Evolutionary conservation across 2,329 filamentous ascomycete species (phyloP).

Genomic region (Xylariomycetidae sp.): DNA sequence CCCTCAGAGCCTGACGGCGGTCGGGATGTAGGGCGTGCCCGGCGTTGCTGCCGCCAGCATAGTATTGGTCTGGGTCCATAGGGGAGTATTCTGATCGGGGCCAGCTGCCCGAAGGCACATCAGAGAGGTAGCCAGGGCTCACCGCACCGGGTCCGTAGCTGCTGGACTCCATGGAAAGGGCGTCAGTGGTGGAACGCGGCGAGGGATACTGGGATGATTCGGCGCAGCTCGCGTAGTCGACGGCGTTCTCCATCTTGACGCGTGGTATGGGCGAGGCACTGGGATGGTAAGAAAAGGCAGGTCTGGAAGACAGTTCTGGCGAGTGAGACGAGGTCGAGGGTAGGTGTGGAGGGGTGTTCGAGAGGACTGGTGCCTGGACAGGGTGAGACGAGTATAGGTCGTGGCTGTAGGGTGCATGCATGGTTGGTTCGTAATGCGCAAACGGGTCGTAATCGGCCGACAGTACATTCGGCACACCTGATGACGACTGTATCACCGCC

Average conservation of each 20-base stretch:
- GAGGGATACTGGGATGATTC: constrained; percentile 36
- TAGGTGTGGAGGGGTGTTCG: constrained; percentile 20
- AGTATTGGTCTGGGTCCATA: constrained; percentile 28
- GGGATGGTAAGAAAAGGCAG: constrained; percentile 27
- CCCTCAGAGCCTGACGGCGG: constrained; percentile 21
- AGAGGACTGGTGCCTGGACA: constrained; percentile 24
- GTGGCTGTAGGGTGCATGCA: constrained; percentile 38
- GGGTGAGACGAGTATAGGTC: constrained; percentile 39
- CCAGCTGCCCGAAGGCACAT: constrained; percentile 32
- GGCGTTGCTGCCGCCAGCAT: constrained; percentile 18
- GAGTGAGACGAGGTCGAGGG: constrained; percentile 27
- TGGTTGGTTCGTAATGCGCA: constrained; percentile 36
- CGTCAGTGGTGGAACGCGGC: constrained; percentile 31
- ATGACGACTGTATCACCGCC: constrained; percentile 32
- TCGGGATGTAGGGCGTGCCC: constrained; percentile 20
- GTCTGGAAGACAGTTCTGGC: constrained; percentile 24
- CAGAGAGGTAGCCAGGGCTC: constrained; percentile 32
- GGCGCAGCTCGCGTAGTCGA: constrained; percentile 30
- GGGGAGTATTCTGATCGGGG: constrained; percentile 32
- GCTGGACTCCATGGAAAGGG: constrained; percentile 24
- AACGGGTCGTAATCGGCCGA: constrained; percentile 48
- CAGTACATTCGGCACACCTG: constrained; percentile 36
- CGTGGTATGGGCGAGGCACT: constrained; percentile 28
- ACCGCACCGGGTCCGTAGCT: constrained; percentile 23
- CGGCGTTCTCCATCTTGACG: constrained; percentile 33